Evolutionary conservation across 257 asterid genomes (phyloP).

Genomic region (Solanum appendiculatum): DNA sequence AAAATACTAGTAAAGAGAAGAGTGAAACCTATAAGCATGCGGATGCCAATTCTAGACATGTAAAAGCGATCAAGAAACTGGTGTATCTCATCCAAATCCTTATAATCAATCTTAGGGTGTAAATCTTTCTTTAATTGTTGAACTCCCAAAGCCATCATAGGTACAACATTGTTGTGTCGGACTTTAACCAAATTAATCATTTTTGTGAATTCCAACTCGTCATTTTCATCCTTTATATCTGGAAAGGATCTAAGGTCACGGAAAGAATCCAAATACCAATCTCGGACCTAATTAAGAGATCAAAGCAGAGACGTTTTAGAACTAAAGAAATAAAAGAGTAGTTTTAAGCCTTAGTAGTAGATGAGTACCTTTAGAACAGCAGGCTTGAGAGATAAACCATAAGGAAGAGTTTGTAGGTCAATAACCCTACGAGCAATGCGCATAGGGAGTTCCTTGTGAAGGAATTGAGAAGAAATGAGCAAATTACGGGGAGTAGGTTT

Average conservation of each 20-base stretch:
- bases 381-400: slow-evolving; percentile 64
- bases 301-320: background rate
- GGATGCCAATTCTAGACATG: slow-evolving; percentile 89
- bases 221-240: slow-evolving; percentile 47
- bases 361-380: slow-evolving; percentile 58
- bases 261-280: slow-evolving; percentile 96
- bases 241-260: slow-evolving; percentile 78
- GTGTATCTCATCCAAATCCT: slow-evolving; percentile 68
- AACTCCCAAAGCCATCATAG: slow-evolving; percentile 96
- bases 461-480: slow-evolving; percentile 74
- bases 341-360: background rate
- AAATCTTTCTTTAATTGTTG: slow-evolving; percentile 83
- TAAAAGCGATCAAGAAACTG: slow-evolving; percentile 86
- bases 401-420: slow-evolving; percentile 78
- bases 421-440: slow-evolving; percentile 86
- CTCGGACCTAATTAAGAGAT: slow-evolving; percentile 32
- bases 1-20: background rate
- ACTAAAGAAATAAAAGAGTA: background rate
- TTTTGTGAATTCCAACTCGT: slow-evolving; percentile 68
- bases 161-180: slow-evolving; percentile 91
- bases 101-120: slow-evolving; percentile 38
- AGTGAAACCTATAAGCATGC: slow-evolving; percentile 89
- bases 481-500: slow-evolving; percentile 56
- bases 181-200: slow-evolving; percentile 91
- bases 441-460: slow-evolving; percentile 76